Evolutionary conservation across 2,329 filamentous ascomycete genomes (phyloP), one percentile per base, ranked within the genome.

Genomic region (Seiridium unicorne): DNA sequence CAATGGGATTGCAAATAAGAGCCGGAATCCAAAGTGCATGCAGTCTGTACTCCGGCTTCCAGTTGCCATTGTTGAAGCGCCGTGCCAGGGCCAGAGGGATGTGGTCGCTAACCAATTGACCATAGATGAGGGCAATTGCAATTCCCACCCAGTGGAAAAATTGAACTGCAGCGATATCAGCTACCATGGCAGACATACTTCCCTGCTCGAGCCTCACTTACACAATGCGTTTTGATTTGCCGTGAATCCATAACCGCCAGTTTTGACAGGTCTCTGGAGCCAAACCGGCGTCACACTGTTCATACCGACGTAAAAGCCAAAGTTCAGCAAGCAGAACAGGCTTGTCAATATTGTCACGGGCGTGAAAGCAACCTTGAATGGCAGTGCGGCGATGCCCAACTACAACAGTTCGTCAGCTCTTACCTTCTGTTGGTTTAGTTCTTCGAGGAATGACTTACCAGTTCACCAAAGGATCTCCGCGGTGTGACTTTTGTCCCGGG

Each of bases 81-180:
- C 63, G 63, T 10, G 68, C 70, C 4, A 76, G 63, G 62, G 68
- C 70, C 8, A 79, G 66, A 0, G 76, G 75, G 1, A 79, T 65
- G 5, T 72, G 65, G 62, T 80, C 76, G 54, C 72, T 75, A n/a
- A 77, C 64, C 35, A 72, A 67, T 58, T 73, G 70, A 3, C 73
- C 75, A 59, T 73, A 75, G 11, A 74, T 58, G 5, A 74, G 67
- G 1, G 74, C 74, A 34, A 73, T 55, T 13, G 74, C 62, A 32
- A 78, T 69, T 5, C 76, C 76, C 13, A 75, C 66, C 78, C 77
- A 81, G 60, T 74, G 70, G 18, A 70, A 68, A 59, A 80, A 77
- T 53, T 53, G 49, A 31, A 36, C 49, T 53, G 32, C 10, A 53
- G 7, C 13, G 7, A 7, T 42, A 13, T 42, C 2, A 48, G 31